Conservation (phyloP, 768 basidiomycete genomes). For the Hericium coralloides region DNA sequence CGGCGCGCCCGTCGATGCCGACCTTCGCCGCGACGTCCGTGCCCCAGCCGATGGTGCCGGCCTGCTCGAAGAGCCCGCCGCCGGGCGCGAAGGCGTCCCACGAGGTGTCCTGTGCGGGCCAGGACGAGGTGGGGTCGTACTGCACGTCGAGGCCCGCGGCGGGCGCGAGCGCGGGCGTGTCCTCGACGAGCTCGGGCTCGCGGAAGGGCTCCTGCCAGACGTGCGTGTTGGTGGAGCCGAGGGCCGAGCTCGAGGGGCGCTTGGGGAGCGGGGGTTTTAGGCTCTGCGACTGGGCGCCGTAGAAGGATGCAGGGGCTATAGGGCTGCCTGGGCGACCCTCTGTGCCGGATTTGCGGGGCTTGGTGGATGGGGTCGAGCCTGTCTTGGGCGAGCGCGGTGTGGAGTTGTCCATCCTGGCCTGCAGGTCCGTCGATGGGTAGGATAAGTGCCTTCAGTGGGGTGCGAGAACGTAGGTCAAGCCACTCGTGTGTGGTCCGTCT, state of each 20-base stretch:
- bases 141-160: neutral
- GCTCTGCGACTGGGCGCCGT: too few species aligned
- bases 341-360: too few species aligned
- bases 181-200: slow-evolving; percentile 23
- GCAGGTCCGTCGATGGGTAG: too few species aligned
- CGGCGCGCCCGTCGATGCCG: slow-evolving; percentile 51
- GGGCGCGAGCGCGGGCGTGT: slow-evolving; percentile 5
- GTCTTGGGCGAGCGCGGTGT: too few species aligned
- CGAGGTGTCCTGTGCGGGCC: neutral
- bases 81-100: slow-evolving; percentile 1
- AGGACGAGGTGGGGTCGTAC: neutral
- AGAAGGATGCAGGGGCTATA: too few species aligned
- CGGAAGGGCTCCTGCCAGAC: slow-evolving; percentile 11
- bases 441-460: too few species aligned
- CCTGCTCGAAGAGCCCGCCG: slow-evolving; percentile 1
- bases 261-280: neutral
- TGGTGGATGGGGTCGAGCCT: too few species aligned
- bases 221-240: neutral
- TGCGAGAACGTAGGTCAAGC: too few species aligned
- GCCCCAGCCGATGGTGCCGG: slow-evolving; percentile 4
- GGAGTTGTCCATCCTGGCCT: too few species aligned
- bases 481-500: too few species aligned
- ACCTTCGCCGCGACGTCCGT: slow-evolving; percentile 18
- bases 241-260: neutral
- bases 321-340: too few species aligned